phyloP scores from a whole-genome alignment of 1,139 yeast genomes.

The Hemisphaericaspora xylofermentans region DNA sequence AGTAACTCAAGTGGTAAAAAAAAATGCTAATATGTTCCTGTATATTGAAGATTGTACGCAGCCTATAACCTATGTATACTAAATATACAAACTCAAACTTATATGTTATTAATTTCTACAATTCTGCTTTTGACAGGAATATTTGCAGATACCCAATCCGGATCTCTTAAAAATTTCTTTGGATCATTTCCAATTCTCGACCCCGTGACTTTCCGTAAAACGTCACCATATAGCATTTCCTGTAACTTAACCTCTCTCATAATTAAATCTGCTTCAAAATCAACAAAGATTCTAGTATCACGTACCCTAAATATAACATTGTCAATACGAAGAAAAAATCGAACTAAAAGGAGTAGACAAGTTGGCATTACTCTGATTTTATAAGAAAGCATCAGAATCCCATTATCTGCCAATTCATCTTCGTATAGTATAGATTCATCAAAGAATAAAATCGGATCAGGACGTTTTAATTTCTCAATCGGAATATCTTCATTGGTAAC shows the following conservation, averaged over 20 bases:
- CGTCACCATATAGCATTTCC: slow-evolving; percentile 62
- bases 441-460: slow-evolving; percentile 84
- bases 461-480: slow-evolving; percentile 60
- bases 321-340: slow-evolving; percentile 87
- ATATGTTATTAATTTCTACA: slow-evolving; percentile 12
- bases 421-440: slow-evolving; percentile 89
- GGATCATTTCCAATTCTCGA: slow-evolving; percentile 57
- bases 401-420: slow-evolving; percentile 96
- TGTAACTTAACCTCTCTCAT: slow-evolving; percentile 77
- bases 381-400: slow-evolving; percentile 72
- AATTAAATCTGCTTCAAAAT: slow-evolving; percentile 63
- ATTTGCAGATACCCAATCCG: slow-evolving; percentile 73
- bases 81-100: no score
- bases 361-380: slow-evolving; percentile 90
- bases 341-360: slow-evolving; percentile 66
- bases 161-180: slow-evolving; percentile 72
- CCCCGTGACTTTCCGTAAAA: slow-evolving; percentile 40
- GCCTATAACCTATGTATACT: no score
- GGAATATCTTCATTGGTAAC: slow-evolving; percentile 52
- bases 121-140: slow-evolving; percentile 40
- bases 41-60: background rate
- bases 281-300: slow-evolving; percentile 82
- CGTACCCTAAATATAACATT: slow-evolving; percentile 80
- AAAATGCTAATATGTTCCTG: background rate
- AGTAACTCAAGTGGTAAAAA: no score